Evolutionary conservation across 805 yeast species (phyloP).

Genomic region (Sugiyamaella boreocaroliniensis): DNA sequence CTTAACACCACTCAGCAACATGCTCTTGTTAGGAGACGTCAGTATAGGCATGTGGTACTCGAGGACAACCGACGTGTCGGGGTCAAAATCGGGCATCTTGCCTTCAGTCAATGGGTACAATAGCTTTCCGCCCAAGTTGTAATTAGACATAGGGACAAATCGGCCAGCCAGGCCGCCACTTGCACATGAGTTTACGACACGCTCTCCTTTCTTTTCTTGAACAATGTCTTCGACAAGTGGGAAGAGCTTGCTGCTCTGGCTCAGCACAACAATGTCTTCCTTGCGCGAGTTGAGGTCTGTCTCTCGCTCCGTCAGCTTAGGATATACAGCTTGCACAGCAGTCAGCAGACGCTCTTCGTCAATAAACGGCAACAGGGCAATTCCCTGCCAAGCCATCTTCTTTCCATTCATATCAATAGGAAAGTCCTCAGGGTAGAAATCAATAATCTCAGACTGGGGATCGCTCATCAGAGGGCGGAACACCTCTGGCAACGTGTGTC

Average conservation of each 20-base stretch:
- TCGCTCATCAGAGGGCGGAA: conserved; percentile 78
- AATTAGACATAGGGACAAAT: conserved; percentile 28
- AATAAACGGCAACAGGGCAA: conserved; percentile 82
- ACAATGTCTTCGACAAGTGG: background rate
- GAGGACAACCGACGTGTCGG: conserved; percentile 38
- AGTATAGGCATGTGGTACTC: conserved; percentile 57
- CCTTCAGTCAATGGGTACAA: conserved; percentile 42
- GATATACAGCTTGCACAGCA: conserved; percentile 61
- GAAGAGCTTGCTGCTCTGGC: conserved; percentile 53
- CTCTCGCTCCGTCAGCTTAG: conserved; percentile 60
- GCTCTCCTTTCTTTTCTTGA: conserved; percentile 30
- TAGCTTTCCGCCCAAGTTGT: conserved; percentile 25
- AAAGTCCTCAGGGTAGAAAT: conserved; percentile 84
- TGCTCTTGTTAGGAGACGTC: conserved; percentile 58
- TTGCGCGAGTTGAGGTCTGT: conserved; percentile 60
- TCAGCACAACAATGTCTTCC: conserved; percentile 61
- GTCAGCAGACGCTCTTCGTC: conserved; percentile 69
- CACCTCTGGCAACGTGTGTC: conserved; percentile 74
- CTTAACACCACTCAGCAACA: conserved; percentile 74
- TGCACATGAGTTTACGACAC: conserved; percentile 35
- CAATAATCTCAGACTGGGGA: conserved; percentile 74
- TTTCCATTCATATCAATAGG: conserved; percentile 93
- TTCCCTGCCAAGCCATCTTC: conserved; percentile 92
- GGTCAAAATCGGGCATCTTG: conserved; percentile 41
- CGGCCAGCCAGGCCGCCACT: conserved; percentile 34